Evolutionary conservation across 2,329 filamentous ascomycete species (phyloP), one percentile per base, ranked within the genome.

Genomic region (Fusarium verticillioides): DNA sequence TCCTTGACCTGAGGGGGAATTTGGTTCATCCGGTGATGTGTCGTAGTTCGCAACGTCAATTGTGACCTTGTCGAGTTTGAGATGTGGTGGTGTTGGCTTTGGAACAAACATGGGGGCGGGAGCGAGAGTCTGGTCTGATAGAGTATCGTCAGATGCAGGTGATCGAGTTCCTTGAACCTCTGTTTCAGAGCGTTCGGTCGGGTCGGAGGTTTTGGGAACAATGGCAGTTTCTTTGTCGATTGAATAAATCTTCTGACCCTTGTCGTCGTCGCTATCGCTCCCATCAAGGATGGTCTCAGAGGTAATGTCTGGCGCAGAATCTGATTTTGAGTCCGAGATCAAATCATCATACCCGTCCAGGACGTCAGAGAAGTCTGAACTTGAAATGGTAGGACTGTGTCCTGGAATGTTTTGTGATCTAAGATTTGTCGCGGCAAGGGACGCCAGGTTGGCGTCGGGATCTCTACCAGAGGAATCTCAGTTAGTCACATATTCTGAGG

Each of bases 11-110:
- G 81, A 78, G 43, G 76, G 79, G 36, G 80, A 79, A 37, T 77
- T 75, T 11, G 68, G 65, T 34, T 67, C 70, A 58, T 75, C 72
- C 47, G 74, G 74, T 64, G 75, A 67, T 37, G 66, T 72, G 50
- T 80, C 76, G 67, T 77, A 76, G 66, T 76, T 74, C 36, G 72
- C 63, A 43, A 77, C 66, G 57, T 79, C 77, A 54, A 76, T 77
- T 70, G 84, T 82, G 77, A 84, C 81, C 66, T 81, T 81, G 70
- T 84, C 83, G 68, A 90, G 83, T 72, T 83, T 85, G 46, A 90
- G 84, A 73, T 89, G 87, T 67, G 86, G 87, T 76, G 87, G 87
- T 66, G 84, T 82, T 56, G 84, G 80, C 79, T 87, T 89, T 49
- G 86, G 84, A 56, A 83, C 80, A 77, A 85, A 84, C 78, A 88